These are phyloP conservation scores for Vicia villosa DNA, from an alignment of 306 rosid genomes.

Conservation along the genomic window DNA sequence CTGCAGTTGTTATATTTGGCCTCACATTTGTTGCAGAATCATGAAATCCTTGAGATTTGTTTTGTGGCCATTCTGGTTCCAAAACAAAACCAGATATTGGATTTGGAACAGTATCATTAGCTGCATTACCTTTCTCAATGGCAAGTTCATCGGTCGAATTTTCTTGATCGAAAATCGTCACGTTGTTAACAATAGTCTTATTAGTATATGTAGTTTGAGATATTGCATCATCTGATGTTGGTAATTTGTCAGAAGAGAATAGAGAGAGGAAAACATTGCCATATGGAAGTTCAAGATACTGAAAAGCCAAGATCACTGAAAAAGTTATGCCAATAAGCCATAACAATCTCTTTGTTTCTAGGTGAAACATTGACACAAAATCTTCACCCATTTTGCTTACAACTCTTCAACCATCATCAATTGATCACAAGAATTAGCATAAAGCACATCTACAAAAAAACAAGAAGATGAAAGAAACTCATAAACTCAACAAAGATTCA, in stretches of 20 bases:
- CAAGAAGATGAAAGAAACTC: neutral
- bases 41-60: slow-evolving; percentile 38
- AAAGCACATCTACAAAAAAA: slow-evolving; percentile 30
- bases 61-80: slow-evolving; percentile 37
- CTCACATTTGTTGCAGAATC: slow-evolving; percentile 31
- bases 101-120: too few species aligned
- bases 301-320: slow-evolving; percentile 54
- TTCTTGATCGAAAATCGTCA: slow-evolving; percentile 30
- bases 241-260: slow-evolving; percentile 43
- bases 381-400: slow-evolving; percentile 55
- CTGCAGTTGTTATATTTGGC: slow-evolving; percentile 34
- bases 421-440: slow-evolving; percentile 34
- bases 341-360: slow-evolving; percentile 60
- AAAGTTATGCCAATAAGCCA: slow-evolving; percentile 58
- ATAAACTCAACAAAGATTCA: slow-evolving; percentile 22
- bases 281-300: slow-evolving; percentile 60
- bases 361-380: slow-evolving; percentile 48
- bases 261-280: slow-evolving; percentile 48
- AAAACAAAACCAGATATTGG: slow-evolving; percentile 15
- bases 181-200: slow-evolving; percentile 13
- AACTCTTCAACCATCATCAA: slow-evolving; percentile 19
- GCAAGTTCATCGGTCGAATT: slow-evolving; percentile 24
- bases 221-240: slow-evolving; percentile 29
- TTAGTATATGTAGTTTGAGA: slow-evolving; percentile 35
- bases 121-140: slow-evolving; percentile 35